phyloP scores from a whole-genome alignment of 2,329 filamentous ascomycete species.

The Apiospora arundinis region DNA sequence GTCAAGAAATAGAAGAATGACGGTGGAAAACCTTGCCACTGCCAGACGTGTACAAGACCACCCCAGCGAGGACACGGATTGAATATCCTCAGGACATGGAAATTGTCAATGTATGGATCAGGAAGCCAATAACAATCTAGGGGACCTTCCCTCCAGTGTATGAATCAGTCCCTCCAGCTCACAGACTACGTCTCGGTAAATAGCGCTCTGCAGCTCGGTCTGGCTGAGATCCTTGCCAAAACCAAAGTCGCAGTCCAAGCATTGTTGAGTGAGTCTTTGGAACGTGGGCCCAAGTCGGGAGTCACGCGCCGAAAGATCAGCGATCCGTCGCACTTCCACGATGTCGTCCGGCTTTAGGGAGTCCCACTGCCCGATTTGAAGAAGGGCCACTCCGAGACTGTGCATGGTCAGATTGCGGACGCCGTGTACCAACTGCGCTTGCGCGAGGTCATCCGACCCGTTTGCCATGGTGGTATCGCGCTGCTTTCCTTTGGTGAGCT shows the following conservation, averaged over 20 bases:
- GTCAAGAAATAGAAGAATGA: no score
- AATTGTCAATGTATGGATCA: neutral
- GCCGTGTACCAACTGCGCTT: conserved; percentile 28
- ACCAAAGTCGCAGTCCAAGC: conserved; percentile 36
- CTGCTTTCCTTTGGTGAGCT: conserved; percentile 23
- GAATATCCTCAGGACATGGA: no score
- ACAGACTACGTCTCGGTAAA: conserved; percentile 31
- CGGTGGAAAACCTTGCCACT: no score
- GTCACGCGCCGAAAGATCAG: conserved; percentile 23
- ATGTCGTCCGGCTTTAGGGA: conserved; percentile 32
- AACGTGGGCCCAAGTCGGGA: conserved; percentile 31
- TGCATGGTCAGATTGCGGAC: conserved; percentile 36
- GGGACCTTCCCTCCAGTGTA: conserved; percentile 10
- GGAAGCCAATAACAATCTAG: neutral
- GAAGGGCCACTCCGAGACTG: conserved; percentile 36
- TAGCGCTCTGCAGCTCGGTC: conserved; percentile 28
- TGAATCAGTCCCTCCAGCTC: conserved; percentile 25
- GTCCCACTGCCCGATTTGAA: conserved; percentile 36
- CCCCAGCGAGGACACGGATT: no score
- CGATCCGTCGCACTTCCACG: conserved; percentile 30
- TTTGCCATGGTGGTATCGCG: conserved; percentile 14
- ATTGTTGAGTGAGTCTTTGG: conserved; percentile 34
- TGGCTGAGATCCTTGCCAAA: conserved; percentile 29
- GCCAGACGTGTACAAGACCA: no score
- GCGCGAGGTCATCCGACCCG: conserved; percentile 3